phyloP scores from a whole-genome alignment of 306 rosid genomes.

The Glycyrrhiza uralensis region DNA sequence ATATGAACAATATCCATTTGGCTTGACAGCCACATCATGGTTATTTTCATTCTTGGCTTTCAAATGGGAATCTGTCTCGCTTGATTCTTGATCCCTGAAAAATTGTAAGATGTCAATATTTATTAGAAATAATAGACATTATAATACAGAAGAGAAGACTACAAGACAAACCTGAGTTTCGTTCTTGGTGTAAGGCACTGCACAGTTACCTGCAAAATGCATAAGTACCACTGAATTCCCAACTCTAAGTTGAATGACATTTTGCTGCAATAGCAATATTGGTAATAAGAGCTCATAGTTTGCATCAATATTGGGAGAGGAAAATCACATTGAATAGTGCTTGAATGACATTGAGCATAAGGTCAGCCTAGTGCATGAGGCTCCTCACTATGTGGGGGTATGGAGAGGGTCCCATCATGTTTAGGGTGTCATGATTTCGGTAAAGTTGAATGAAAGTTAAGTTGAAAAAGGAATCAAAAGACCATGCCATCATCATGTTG shows the following conservation, averaged over 20 bases:
- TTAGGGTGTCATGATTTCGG: neutral
- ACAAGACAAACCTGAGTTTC: conserved; percentile 42
- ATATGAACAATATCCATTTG: conserved; percentile 37
- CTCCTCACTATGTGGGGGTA: too few species aligned
- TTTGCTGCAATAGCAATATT: conserved; percentile 13
- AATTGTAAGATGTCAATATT: conserved; percentile 19
- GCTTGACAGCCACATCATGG: conserved; percentile 31
- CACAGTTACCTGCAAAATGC: conserved; percentile 45
- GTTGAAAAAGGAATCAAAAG: neutral
- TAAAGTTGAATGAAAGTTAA: conserved; percentile 6
- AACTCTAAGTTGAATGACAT: conserved; percentile 23
- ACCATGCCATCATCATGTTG: neutral
- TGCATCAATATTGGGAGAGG: neutral
- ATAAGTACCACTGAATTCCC: conserved; percentile 32
- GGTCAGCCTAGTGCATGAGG: too few species aligned
- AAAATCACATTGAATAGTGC: conserved; percentile 1
- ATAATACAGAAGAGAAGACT: neutral
- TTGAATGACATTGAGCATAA: too few species aligned
- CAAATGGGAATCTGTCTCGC: conserved; percentile 23
- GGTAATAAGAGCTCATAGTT: conserved; percentile 2
- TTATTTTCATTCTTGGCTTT: conserved; percentile 30
- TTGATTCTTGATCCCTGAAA: conserved; percentile 41
- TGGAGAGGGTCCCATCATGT: too few species aligned
- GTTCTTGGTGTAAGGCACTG: conserved; percentile 48
- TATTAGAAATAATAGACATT: neutral